Evolutionary conservation across 2,329 filamentous ascomycete genomes (phyloP).

Genomic region (Alternaria tenuissima): DNA sequence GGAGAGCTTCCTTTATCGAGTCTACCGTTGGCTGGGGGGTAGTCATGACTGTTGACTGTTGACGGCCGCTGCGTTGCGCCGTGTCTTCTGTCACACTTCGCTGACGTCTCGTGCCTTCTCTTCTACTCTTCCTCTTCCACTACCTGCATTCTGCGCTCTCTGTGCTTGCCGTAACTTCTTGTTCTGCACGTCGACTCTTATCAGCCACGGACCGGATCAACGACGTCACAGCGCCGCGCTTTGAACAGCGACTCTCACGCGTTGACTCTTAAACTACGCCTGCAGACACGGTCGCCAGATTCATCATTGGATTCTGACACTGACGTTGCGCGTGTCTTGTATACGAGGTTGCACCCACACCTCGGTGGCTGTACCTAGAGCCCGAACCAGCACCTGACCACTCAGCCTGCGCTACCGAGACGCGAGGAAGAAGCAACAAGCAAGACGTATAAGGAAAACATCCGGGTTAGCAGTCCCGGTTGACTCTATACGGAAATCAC

Average conservation of each 20-base stretch:
- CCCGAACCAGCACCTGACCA: slow-evolving; percentile 42
- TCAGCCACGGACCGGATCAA: slow-evolving; percentile 10
- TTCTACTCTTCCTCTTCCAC: slow-evolving; percentile 5
- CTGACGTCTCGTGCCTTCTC: slow-evolving; percentile 8
- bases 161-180: slow-evolving; percentile 2
- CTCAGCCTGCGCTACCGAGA: slow-evolving; percentile 1
- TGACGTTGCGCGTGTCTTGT: not conserved
- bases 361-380: slow-evolving; percentile 36
- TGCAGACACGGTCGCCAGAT: not conserved
- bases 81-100: slow-evolving; percentile 5
- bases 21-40: slow-evolving; percentile 5
- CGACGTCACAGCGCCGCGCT: slow-evolving; percentile 24
- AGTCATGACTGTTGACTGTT: slow-evolving; percentile 31
- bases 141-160: slow-evolving; percentile 6
- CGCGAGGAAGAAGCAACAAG: slow-evolving; percentile 11
- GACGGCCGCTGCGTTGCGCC: slow-evolving; percentile 8
- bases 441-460: not conserved
- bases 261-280: not conserved
- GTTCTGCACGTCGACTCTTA: slow-evolving; percentile 16
- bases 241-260: slow-evolving; percentile 5
- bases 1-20: slow-evolving; percentile 19
- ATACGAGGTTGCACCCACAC: slow-evolving; percentile 29
- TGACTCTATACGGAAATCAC: not conserved
- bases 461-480: not conserved
- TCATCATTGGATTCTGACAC: not conserved